A percentile compares a stretch with the other conserved stretches of the same genome.
These are phyloP conservation scores for Mollisiaceae sp. DNA, from an alignment of 2,329 filamentous ascomycete species.

Conservation along the genomic window DNA sequence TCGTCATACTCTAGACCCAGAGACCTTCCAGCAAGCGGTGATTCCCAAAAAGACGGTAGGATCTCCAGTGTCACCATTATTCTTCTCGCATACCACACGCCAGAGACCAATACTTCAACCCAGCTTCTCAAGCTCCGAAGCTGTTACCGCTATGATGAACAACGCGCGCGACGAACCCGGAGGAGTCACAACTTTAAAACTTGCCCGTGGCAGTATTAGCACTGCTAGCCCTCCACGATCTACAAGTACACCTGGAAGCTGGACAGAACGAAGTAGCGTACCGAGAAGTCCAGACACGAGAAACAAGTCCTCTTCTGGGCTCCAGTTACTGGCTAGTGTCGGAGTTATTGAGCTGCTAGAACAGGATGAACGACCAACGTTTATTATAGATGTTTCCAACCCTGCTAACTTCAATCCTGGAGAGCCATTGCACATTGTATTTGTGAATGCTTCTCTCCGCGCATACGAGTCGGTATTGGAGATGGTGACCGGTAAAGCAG, in stretches of 20 bases:
- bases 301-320: conserved; percentile 51
- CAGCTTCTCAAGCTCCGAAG: conserved; percentile 30
- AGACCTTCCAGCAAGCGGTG: conserved; percentile 38
- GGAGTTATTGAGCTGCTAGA: conserved; percentile 76
- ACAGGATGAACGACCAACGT: conserved; percentile 76
- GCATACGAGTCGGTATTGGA: conserved; percentile 43
- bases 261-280: conserved; percentile 56
- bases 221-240: conserved; percentile 54
- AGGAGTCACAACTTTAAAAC: conserved; percentile 57
- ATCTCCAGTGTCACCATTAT: conserved; percentile 53
- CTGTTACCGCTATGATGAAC: conserved; percentile 34
- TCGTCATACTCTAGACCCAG: conserved; percentile 45
- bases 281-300: conserved; percentile 58
- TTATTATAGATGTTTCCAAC: conserved; percentile 72
- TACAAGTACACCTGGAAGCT: conserved; percentile 57
- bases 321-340: conserved; percentile 65
- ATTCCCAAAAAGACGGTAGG: conserved; percentile 18
- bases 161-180: conserved; percentile 32
- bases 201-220: conserved; percentile 59
- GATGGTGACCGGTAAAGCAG: conserved; percentile 37
- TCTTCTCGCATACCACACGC: conserved; percentile 54
- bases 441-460: conserved; percentile 71
- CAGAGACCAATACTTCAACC: conserved; percentile 51
- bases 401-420: conserved; percentile 55
- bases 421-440: conserved; percentile 65